Base-by-base conservation (phyloP, 331 rosid genomes). In the Erythrophleum ivorense region DNA sequence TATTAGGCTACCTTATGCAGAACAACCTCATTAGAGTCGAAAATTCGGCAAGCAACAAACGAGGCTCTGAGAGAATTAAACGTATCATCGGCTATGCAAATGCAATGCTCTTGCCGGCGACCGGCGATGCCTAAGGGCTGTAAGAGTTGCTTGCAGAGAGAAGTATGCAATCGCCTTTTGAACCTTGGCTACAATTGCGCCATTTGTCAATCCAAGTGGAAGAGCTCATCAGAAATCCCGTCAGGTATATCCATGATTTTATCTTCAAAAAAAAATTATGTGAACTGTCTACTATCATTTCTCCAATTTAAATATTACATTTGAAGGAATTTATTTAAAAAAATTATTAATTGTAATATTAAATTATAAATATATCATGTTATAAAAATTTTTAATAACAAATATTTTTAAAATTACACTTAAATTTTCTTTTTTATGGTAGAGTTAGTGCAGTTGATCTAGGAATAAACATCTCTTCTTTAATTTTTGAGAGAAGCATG, bases 141-240 rank as follows among this genome's bases (percentile, higher is more conserved):
- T 91, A 82, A 91, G 86, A 81, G 59, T 70, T 94, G 97, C 86
- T 77, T 89, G 75, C 86, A 41, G 60, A 84, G 86, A 60, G 90
- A 91, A 72, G 54, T 94, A 53, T 85, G 94, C 63, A 80, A 79
- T 24, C 88, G 87, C 19, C 88, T 94, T 1, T 6, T 79, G 53
- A 87, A 78, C 31, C 84, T 80, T 12, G 97, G 98, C 16, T 88
- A 72, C 84, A 85, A 92, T 66, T 94, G 89, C 50, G 41, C 82
- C 67, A 78, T 94, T 75, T 88, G 88, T 86, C 86, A 86, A 66
- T 92, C 98, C 13, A 94, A 91, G 34, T 91, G 97, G 97, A 88
- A 43, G 49, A 87, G 87, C 81, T 89, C 94, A 16, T 71, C 91
- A 0, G 81, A 75, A 36, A 84, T 85, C 65, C 92, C 91, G 14